phyloP scores from a whole-genome alignment of 164 flowering plant species.

The Paratinospora sagittata region DNA sequence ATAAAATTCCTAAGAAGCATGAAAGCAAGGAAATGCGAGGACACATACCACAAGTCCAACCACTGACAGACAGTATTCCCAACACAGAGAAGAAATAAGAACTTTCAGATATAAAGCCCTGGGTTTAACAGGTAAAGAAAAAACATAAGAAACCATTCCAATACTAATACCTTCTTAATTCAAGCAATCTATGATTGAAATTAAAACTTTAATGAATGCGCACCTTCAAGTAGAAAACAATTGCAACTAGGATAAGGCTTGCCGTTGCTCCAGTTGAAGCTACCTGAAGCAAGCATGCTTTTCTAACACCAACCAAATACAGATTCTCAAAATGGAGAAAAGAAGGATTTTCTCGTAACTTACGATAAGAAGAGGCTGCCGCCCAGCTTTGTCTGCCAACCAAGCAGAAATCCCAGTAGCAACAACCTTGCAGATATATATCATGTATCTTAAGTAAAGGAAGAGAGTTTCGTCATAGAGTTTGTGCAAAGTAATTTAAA shows the following conservation, averaged over 20 bases:
- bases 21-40: background rate
- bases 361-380: slow-evolving; percentile 77
- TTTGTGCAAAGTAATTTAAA: background rate
- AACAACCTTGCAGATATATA: slow-evolving; percentile 42
- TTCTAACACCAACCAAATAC: background rate
- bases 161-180: too few relatives aligned
- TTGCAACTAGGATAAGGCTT: slow-evolving; percentile 70
- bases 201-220: background rate
- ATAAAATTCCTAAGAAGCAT: background rate
- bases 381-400: slow-evolving; percentile 84
- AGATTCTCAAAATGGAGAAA: background rate
- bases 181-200: background rate
- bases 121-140: slow-evolving; percentile 9
- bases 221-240: slow-evolving; percentile 72
- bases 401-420: slow-evolving; percentile 78
- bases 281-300: slow-evolving; percentile 31
- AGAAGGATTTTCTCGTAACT: slow-evolving; percentile 20
- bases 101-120: slow-evolving; percentile 42
- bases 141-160: slow-evolving; percentile 12
- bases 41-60: slow-evolving; percentile 86
- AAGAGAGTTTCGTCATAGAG: background rate
- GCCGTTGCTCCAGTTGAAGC: slow-evolving; percentile 72
- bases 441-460: background rate
- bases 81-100: slow-evolving; percentile 39
- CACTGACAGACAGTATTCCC: slow-evolving; percentile 53